A percentile compares a stretch with the other conserved stretches of the same genome.
phyloP scores from a whole-genome alignment of 2,329 filamentous ascomycete species.

The Alternaria postmessia region DNA sequence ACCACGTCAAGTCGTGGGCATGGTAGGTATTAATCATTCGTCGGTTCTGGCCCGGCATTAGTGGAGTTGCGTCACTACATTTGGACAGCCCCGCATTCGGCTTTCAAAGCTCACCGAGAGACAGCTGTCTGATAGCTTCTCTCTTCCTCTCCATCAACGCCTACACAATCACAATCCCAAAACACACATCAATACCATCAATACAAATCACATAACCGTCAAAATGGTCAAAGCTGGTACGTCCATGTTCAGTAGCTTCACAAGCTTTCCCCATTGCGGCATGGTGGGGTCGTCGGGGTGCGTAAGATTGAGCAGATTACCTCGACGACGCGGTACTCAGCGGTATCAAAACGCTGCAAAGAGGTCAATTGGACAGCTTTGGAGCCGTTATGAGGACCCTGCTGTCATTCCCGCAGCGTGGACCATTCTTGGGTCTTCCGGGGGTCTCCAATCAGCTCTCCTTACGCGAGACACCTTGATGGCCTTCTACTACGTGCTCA shows the following conservation, averaged over 20 bases:
- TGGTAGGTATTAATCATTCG: slow-evolving; percentile 38
- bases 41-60: slow-evolving; percentile 31
- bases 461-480: slow-evolving; percentile 39
- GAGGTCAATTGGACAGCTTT: slow-evolving; percentile 30
- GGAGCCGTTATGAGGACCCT: slow-evolving; percentile 32
- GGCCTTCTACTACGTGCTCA: slow-evolving; percentile 16
- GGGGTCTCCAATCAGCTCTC: slow-evolving; percentile 35
- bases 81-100: slow-evolving; percentile 36
- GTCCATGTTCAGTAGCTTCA: slow-evolving; percentile 50
- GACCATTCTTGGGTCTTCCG: slow-evolving; percentile 8
- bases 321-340: slow-evolving; percentile 20
- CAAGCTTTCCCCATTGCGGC: slow-evolving; percentile 33
- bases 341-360: slow-evolving; percentile 15
- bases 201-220: slow-evolving; percentile 58
- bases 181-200: slow-evolving; percentile 23
- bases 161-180: slow-evolving; percentile 17
- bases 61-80: slow-evolving; percentile 41
- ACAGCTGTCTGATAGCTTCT: slow-evolving; percentile 2
- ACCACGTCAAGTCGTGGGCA: background rate
- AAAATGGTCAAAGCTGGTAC: slow-evolving; percentile 99
- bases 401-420: slow-evolving; percentile 25
- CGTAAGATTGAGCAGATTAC: slow-evolving; percentile 69
- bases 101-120: slow-evolving; percentile 33
- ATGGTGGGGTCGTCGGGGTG: slow-evolving; percentile 52
- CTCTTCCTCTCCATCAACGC: slow-evolving; percentile 15